phyloP scores from a whole-genome alignment of 169 alveolate genomes.

The Cryptosporidium ryanae region DNA sequence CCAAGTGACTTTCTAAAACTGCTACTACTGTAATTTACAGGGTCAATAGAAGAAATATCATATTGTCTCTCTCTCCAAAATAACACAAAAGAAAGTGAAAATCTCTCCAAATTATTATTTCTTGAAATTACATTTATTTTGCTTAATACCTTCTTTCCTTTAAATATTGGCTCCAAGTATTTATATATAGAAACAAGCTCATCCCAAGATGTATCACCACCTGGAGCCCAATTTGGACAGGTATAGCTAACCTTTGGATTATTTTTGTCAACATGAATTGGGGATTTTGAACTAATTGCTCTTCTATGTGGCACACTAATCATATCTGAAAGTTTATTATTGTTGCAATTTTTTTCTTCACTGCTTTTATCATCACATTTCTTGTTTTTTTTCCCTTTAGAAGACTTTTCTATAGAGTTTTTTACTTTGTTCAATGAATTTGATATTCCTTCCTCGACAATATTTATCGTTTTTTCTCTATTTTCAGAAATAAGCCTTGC shows the following conservation, averaged over 20 bases:
- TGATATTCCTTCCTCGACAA: conserved; percentile 39
- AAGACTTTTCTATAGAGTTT: neutral
- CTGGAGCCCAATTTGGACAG: conserved; percentile 19
- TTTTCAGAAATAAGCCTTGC: conserved; percentile 35
- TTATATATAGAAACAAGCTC: conserved; percentile 36
- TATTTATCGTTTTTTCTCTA: conserved; percentile 38
- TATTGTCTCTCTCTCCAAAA: conserved; percentile 53
- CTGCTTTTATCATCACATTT: neutral
- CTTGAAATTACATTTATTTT: conserved; percentile 22
- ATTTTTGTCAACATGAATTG: conserved; percentile 14
- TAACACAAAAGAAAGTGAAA: conserved; percentile 52
- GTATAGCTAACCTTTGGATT: conserved; percentile 44
- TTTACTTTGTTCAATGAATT: conserved; percentile 25
- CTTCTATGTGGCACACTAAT: conserved; percentile 34
- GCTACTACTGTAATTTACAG: conserved; percentile 27
- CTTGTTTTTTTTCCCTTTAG: conserved; percentile 4
- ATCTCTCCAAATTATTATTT: conserved; percentile 9
- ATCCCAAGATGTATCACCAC: conserved; percentile 42
- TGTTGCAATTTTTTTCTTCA: neutral
- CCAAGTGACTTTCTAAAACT: conserved; percentile 59
- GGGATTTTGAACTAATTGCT: conserved; percentile 55
- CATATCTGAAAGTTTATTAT: conserved; percentile 33
- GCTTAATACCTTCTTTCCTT: conserved; percentile 5
- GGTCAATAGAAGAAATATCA: conserved; percentile 62
- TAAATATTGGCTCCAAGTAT: conserved; percentile 5